These are phyloP conservation scores for Taphrina deformans DNA, from an alignment of 1,139 yeast species.

Conservation along the genomic window DNA sequence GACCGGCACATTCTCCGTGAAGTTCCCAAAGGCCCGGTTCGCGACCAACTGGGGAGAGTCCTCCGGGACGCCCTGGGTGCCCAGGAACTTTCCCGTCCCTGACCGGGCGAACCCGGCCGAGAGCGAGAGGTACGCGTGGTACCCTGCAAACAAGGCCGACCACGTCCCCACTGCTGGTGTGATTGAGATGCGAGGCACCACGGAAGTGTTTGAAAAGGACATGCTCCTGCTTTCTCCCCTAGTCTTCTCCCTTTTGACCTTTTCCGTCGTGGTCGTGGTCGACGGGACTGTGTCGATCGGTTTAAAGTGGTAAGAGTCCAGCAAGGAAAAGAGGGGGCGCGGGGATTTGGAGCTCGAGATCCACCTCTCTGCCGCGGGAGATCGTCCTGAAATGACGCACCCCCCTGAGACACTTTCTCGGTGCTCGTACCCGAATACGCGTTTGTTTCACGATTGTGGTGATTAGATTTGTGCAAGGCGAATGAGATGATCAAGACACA, in stretches of 20 bases:
- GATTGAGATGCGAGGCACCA: background rate
- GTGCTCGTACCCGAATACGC: no score
- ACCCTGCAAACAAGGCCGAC: constrained; percentile 17
- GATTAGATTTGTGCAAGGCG: no score
- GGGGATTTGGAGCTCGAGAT: background rate
- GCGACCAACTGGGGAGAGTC: background rate
- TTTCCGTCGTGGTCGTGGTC: background rate
- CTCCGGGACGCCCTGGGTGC: constrained; percentile 13
- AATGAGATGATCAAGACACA: no score
- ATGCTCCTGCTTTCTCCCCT: background rate
- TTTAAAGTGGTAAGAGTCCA: no score
- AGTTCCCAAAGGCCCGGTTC: constrained; percentile 16
- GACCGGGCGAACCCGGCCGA: background rate
- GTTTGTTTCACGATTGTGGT: no score
- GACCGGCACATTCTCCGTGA: constrained; percentile 12
- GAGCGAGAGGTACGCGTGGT: constrained; percentile 21
- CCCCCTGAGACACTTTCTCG: no score
- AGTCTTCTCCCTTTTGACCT: background rate
- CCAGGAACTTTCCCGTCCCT: constrained; percentile 6
- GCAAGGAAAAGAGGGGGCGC: no score
- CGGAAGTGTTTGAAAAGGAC: constrained; percentile 11
- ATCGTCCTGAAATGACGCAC: no score
- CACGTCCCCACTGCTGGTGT: constrained; percentile 8
- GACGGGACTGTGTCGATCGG: no score
- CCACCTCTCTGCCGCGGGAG: no score